phyloP scores from a whole-genome alignment of 768 basidiomycete species.

The Kwoniella dejecticola region DNA sequence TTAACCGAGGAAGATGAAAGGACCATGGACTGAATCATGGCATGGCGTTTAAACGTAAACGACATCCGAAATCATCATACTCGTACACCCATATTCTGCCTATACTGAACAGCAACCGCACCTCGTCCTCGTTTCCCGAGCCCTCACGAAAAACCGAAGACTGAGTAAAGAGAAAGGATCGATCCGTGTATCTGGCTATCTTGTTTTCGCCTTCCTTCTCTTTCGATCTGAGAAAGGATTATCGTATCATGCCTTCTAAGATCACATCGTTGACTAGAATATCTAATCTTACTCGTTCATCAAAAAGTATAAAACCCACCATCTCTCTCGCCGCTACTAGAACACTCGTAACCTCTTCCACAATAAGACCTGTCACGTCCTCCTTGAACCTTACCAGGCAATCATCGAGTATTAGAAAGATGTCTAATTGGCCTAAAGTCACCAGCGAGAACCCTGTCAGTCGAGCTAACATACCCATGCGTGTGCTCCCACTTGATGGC shows the following conservation, averaged over 20 bases:
- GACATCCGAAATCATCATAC: too few species aligned
- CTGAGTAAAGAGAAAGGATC: not conserved
- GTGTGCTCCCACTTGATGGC: not conserved
- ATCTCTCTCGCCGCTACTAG: constrained; percentile 4
- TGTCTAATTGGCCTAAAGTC: constrained; percentile 49
- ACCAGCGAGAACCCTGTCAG: constrained; percentile 50
- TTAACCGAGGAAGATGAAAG: too few species aligned
- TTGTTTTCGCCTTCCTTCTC: not conserved
- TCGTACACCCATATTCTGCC: too few species aligned
- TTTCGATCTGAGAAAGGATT: too few species aligned
- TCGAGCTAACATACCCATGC: not conserved
- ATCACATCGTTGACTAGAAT: constrained; percentile 4
- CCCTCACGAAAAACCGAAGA: too few species aligned
- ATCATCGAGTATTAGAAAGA: constrained; percentile 3
- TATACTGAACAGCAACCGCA: too few species aligned
- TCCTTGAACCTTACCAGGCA: not conserved
- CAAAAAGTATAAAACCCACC: not conserved
- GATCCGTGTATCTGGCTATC: not conserved
- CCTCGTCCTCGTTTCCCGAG: too few species aligned
- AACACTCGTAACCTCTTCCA: not conserved
- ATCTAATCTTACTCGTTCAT: not conserved
- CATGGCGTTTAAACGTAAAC: too few species aligned
- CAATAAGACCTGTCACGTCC: not conserved
- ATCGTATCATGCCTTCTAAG: constrained; percentile 9
- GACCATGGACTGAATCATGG: too few species aligned